Evolutionary conservation across 2,329 filamentous ascomycete species (phyloP), one percentile per base, ranked within the genome.

Genomic region (Fusarium xyrophilum): DNA sequence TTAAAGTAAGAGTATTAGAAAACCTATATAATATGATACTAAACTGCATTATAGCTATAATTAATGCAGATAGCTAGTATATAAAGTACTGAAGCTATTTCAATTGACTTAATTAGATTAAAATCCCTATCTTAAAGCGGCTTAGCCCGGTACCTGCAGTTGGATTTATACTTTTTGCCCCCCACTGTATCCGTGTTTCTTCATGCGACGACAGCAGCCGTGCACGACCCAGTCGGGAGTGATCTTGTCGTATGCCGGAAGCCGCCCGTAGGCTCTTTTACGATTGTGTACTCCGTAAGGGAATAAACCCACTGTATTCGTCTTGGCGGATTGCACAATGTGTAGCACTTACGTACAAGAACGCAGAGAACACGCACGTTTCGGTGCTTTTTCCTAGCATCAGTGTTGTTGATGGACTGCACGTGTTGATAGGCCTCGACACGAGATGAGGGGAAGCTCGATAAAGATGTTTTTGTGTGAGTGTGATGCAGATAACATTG

Each of bases 321-420:
- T 53, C 56, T 54, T 66, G 53, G 62, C 43, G 28, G 30, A 39
- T 54, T 57, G 56, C 50, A 59, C 61, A 40, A 53, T 54, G 40
- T 56, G 63, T 19, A 63, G 12, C 33, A 63, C 57, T 70, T 70
- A 70, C 67, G 67, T 70, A 70, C 67, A 61, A 53, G 50, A 30
- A 59, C 52, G 51, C 27, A 59, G 57, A 56, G 32, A 43, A 33
- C 32, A 50, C 38, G 48, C 67, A 60, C 55, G 42, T 25, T 43
- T 63, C 60, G 50, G 63, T 65, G 59, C 33, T 61, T 61, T 61
- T 56, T 39, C 23, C 15, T 52, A 23, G 47, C 25, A 30, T 58
- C 30, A 44, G 33, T 38, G 64, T 44, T 56, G 51, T 46, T 60
- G 33, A 44, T 36, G 48, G 36, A n/a, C 21, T 19, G 58, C 67